Evolutionary conservation across 2,329 filamentous ascomycete genomes (phyloP).

Genomic region (Aspergillus sp.): DNA sequence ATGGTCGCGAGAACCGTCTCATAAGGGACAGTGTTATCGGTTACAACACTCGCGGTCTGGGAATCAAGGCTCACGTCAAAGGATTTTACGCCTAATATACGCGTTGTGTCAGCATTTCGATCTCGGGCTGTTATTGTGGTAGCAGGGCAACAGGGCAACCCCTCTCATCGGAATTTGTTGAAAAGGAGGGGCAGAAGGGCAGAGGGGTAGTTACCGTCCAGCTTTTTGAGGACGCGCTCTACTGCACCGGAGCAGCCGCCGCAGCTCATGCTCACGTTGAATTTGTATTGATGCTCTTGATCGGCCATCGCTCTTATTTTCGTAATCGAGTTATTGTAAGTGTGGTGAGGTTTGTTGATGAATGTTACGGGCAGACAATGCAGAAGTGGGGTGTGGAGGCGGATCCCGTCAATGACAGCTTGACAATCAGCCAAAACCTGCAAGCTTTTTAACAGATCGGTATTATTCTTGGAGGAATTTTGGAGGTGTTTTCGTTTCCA

Average conservation of each 20-base stretch:
- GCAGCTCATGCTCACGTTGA: slow-evolving; percentile 92
- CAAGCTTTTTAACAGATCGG: no score
- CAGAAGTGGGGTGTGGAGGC: background rate
- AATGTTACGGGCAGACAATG: background rate
- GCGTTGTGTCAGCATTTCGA: background rate
- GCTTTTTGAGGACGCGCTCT: slow-evolving; percentile 86
- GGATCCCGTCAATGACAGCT: background rate
- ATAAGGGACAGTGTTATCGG: slow-evolving; percentile 69
- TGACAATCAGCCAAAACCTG: background rate
- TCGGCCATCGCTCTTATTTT: slow-evolving; percentile 56
- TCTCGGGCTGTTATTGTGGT: no score
- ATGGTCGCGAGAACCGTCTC: slow-evolving; percentile 83
- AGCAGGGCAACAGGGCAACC: no score
- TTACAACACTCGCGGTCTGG: slow-evolving; percentile 76
- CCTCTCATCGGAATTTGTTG: no score
- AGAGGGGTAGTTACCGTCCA: slow-evolving; percentile 66
- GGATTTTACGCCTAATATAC: slow-evolving; percentile 70
- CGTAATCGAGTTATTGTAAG: background rate
- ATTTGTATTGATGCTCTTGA: slow-evolving; percentile 91
- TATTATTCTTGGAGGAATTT: no score
- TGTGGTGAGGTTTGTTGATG: slow-evolving; percentile 8
- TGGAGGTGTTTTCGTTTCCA: background rate
- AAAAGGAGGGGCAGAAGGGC: background rate
- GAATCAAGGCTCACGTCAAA: slow-evolving; percentile 85
- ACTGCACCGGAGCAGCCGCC: slow-evolving; percentile 94